Evolutionary conservation across 306 rosid species (phyloP).

Genomic region (Sophora flavescens): DNA sequence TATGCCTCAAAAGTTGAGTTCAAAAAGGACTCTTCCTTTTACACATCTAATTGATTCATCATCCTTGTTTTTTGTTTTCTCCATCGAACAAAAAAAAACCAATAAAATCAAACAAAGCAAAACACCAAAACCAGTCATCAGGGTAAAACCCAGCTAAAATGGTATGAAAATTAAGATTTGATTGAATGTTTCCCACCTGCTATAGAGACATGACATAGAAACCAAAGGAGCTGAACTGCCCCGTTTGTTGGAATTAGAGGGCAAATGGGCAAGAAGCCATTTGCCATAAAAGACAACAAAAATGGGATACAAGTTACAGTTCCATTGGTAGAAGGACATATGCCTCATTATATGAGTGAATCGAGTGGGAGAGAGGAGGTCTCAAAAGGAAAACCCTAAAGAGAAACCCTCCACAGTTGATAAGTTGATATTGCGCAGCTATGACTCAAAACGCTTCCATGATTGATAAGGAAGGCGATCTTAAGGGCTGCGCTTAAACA

Average conservation of each 20-base stretch:
- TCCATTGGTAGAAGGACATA: constrained; percentile 43
- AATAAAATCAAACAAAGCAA: background rate
- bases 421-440: constrained; percentile 64
- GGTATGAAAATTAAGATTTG: background rate
- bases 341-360: constrained; percentile 46
- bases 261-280: constrained; percentile 35
- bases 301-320: constrained; percentile 27
- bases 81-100: background rate
- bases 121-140: background rate
- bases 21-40: constrained; percentile 60
- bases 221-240: constrained; percentile 50
- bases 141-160: background rate
- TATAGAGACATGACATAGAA: constrained; percentile 39
- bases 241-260: constrained; percentile 43
- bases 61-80: constrained; percentile 45
- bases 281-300: constrained; percentile 38
- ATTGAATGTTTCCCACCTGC: constrained; percentile 61
- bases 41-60: constrained; percentile 82
- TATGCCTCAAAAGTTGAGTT: constrained; percentile 74
- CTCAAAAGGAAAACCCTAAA: constrained; percentile 78
- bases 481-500: constrained; percentile 80
- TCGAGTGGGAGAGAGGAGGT: constrained; percentile 53
- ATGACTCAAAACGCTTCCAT: constrained; percentile 97
- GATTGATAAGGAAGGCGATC: constrained; percentile 78
- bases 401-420: constrained; percentile 49